phyloP scores from a whole-genome alignment of 768 basidiomycete species.

The Sistotremastrum suecicum region DNA sequence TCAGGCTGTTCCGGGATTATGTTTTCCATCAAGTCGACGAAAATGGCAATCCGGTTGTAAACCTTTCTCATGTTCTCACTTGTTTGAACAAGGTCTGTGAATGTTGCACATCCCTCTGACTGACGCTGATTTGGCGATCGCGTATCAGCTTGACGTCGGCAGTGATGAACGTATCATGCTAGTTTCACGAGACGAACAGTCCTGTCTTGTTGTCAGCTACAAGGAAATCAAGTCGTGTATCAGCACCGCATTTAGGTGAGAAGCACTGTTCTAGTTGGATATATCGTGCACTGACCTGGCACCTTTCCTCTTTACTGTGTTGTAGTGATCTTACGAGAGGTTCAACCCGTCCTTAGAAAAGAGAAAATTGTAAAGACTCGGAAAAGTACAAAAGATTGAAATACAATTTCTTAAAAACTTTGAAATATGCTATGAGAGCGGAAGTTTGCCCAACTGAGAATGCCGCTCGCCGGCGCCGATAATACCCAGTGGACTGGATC shows the following conservation, averaged over 20 bases:
- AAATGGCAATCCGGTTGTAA: slow-evolving; percentile 75
- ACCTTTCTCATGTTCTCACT: slow-evolving; percentile 79
- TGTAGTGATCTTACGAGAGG: slow-evolving; percentile 8
- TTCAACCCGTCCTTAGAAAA: no score
- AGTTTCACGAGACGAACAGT: slow-evolving; percentile 89
- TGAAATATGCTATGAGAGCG: no score
- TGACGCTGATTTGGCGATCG: neutral
- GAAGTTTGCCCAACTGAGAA: no score
- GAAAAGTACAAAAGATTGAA: no score
- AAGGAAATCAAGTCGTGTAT: slow-evolving; percentile 82
- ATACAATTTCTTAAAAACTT: no score
- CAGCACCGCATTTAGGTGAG: slow-evolving; percentile 71
- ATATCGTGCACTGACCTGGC: neutral
- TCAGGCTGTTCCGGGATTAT: slow-evolving; percentile 96
- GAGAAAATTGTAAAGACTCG: no score
- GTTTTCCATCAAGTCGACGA: slow-evolving; percentile 98
- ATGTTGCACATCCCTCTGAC: neutral
- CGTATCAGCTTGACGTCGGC: slow-evolving; percentile 71
- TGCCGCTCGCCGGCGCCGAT: no score
- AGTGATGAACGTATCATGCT: slow-evolving; percentile 93
- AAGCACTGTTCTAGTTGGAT: slow-evolving; percentile 3
- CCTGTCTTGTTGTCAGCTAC: slow-evolving; percentile 86
- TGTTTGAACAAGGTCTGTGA: slow-evolving; percentile 79
- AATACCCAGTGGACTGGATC: no score
- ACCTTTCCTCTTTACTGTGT: no score